Evolutionary conservation across 202 grass and related monocot species (phyloP).

Genomic region (Schoenoplectus triqueter): DNA sequence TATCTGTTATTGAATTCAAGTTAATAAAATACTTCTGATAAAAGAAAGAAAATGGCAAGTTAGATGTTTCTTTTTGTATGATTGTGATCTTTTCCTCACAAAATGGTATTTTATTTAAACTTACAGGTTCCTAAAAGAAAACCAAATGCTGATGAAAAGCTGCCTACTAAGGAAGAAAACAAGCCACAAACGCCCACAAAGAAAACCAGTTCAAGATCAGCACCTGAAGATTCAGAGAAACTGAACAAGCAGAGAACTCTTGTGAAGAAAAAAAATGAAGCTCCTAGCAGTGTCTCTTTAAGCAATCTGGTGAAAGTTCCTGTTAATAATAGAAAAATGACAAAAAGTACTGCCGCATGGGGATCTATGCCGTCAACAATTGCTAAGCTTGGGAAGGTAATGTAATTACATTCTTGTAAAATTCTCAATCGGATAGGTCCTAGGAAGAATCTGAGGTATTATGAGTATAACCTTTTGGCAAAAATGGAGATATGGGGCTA

Average conservation of each 20-base stretch:
- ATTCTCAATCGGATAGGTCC: not conserved
- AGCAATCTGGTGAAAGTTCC: constrained; percentile 39
- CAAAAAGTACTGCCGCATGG: constrained; percentile 51
- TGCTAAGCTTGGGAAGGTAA: constrained; percentile 53
- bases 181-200: constrained; percentile 44
- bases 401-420: not conserved
- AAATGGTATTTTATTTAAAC: constrained; percentile 1
- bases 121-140: constrained; percentile 59
- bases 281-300: constrained; percentile 13
- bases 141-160: constrained; percentile 47
- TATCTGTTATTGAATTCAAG: constrained; percentile 6
- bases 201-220: constrained; percentile 36
- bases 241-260: constrained; percentile 15
- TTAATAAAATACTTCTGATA: not conserved
- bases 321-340: constrained; percentile 35
- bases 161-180: constrained; percentile 43
- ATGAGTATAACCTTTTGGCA: not conserved
- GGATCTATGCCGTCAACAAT: constrained; percentile 47
- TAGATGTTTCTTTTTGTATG: not conserved
- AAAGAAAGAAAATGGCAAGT: not conserved
- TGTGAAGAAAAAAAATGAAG: constrained; percentile 42
- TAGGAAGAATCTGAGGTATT: not conserved
- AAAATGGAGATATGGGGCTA: not conserved
- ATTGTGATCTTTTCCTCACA: not conserved
- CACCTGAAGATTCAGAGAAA: constrained; percentile 42